Conservation (phyloP, 176 grass and related monocot genomes). For the Musa troglodytarum region DNA sequence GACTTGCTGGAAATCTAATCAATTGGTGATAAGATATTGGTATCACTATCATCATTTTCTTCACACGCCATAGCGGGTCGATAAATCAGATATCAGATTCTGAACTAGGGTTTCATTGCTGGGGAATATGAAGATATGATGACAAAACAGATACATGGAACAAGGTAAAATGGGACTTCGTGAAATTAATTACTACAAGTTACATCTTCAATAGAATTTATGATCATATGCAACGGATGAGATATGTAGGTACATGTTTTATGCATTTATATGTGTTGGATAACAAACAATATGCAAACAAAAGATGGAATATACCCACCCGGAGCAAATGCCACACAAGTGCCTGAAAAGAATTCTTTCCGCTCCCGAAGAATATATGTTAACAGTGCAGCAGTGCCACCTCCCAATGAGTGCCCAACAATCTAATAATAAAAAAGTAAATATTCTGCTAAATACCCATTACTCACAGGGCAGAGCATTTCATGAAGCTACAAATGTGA, state of each 20-base stretch:
- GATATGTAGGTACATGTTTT: too few species aligned
- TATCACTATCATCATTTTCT: too few species aligned
- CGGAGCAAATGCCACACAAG: conserved; percentile 92
- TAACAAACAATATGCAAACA: neutral
- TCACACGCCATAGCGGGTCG: too few species aligned
- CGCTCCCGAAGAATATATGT: conserved; percentile 93
- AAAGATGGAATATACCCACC: conserved; percentile 31
- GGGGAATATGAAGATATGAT: too few species aligned
- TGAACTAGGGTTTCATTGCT: too few species aligned
- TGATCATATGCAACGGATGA: too few species aligned
- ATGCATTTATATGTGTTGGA: neutral
- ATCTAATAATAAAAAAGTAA: conserved; percentile 43
- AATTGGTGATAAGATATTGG: too few species aligned
- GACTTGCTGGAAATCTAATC: neutral
- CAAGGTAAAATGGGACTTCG: too few species aligned
- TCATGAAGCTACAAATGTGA: neutral
- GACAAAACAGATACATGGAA: too few species aligned
- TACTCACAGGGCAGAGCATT: neutral
- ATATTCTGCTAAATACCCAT: neutral
- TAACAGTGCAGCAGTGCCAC: conserved; percentile 91
- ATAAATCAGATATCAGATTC: too few species aligned
- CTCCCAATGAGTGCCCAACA: conserved; percentile 94
- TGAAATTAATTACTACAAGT: too few species aligned
- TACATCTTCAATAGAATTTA: too few species aligned
- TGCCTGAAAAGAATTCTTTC: conserved; percentile 60